Conservation (phyloP, 208 protist species). For the Leishmania martiniquensis region DNA sequence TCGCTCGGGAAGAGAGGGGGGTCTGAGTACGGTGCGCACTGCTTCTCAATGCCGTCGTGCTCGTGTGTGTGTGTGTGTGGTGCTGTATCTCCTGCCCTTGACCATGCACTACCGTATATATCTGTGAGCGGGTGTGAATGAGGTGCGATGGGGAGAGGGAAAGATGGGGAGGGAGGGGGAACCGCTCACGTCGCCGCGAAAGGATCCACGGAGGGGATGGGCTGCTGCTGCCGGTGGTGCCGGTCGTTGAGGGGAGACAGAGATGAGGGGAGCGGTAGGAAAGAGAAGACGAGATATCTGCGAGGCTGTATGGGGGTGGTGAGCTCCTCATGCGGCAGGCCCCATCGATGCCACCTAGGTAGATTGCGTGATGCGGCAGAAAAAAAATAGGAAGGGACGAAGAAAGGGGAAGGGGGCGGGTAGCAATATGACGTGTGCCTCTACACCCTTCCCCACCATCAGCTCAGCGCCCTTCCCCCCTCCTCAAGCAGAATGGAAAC, state of each 20-base stretch:
- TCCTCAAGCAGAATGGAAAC: background rate
- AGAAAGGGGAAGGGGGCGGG: background rate
- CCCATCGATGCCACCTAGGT: background rate
- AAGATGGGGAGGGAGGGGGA: background rate
- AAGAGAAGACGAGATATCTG: too few relatives aligned
- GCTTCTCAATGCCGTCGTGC: background rate
- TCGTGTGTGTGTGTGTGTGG: background rate
- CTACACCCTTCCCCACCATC: background rate
- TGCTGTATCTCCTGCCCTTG: background rate
- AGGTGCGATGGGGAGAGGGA: background rate
- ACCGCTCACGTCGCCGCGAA: background rate
- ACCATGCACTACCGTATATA: background rate
- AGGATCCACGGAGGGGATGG: background rate
- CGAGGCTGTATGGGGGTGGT: background rate
- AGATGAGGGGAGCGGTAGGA: background rate
- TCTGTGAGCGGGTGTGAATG: background rate
- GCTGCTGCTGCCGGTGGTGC: too few relatives aligned
- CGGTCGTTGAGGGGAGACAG: background rate
- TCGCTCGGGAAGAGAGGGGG: background rate
- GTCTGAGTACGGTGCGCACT: background rate
- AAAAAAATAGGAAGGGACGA: background rate
- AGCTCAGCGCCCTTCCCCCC: background rate
- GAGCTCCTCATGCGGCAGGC: background rate
- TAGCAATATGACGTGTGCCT: background rate
- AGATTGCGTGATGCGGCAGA: background rate